Conservation (phyloP, 495 filamentous ascomycete species). For the Penicillium ochrochloron region DNA sequence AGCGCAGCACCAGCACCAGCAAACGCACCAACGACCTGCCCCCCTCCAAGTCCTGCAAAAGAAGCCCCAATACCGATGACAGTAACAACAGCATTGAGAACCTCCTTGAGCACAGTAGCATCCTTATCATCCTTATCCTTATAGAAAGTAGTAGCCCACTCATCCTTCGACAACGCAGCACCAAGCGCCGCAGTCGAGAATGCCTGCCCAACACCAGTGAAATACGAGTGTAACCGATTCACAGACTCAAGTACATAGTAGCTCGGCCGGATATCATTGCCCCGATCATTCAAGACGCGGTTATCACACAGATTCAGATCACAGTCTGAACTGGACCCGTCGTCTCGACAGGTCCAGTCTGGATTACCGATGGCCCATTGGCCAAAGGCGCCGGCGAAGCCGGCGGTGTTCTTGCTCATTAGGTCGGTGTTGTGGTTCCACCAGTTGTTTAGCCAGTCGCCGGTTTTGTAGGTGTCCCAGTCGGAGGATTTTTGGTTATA, state of each 20-base stretch:
- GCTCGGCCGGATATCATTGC: constrained; percentile 22
- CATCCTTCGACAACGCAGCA: constrained; percentile 32
- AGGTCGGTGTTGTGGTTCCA: constrained; percentile 21
- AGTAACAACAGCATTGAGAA: constrained; percentile 18
- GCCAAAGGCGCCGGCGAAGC: constrained; percentile 32
- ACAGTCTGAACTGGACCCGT: constrained; percentile 29
- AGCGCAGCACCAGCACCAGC: constrained; percentile 21
- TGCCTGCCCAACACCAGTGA: constrained; percentile 27
- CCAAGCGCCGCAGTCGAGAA: constrained; percentile 31
- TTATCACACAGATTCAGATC: constrained; percentile 32
- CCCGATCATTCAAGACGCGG: constrained; percentile 25
- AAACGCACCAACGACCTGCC: constrained; percentile 15
- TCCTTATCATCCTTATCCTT: constrained; percentile 33
- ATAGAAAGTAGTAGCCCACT: constrained; percentile 31
- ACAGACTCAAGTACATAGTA: constrained; percentile 35
- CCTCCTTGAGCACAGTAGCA: constrained; percentile 21
- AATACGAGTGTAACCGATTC: constrained; percentile 30
- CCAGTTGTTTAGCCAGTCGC: constrained; percentile 33
- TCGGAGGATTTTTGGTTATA: constrained; percentile 26
- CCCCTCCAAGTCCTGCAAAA: constrained; percentile 25
- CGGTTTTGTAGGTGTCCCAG: constrained; percentile 27
- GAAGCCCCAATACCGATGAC: constrained; percentile 30
- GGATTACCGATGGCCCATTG: constrained; percentile 35
- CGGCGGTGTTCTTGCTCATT: constrained; percentile 21
- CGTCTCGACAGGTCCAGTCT: constrained; percentile 32